Conservation (phyloP, 1,284 basidiomycete genomes). For the Leccinum subfulvum region DNA sequence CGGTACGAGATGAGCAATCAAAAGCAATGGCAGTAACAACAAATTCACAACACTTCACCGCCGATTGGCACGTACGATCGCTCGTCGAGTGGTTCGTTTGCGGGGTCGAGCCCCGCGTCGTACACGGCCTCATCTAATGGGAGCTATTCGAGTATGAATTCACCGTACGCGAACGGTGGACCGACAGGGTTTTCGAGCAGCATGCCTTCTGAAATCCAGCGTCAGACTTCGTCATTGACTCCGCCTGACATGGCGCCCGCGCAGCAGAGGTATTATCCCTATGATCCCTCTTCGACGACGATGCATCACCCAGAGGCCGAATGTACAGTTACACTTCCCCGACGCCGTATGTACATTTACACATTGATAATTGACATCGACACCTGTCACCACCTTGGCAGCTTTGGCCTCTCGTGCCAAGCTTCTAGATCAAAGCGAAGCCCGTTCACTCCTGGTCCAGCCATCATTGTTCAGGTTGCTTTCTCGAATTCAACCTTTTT, state of each 20-base stretch:
- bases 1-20: slow-evolving; percentile 26
- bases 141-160: slow-evolving; percentile 28
- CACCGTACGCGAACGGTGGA: slow-evolving; percentile 28
- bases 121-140: slow-evolving; percentile 24
- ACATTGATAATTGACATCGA: neutral
- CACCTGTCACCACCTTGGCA: neutral
- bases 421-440: neutral
- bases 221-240: too few relatives aligned
- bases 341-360: neutral
- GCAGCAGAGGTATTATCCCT: neutral
- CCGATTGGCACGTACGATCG: slow-evolving; percentile 21
- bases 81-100: slow-evolving; percentile 22
- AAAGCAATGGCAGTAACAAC: slow-evolving; percentile 9
- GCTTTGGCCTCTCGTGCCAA: slow-evolving; percentile 6
- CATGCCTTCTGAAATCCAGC: neutral
- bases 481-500: slow-evolving; percentile 13
- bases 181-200: neutral
- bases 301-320: neutral
- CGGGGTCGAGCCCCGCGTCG: slow-evolving; percentile 26
- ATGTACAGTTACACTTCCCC: neutral
- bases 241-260: too few relatives aligned
- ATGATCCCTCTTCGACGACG: neutral
- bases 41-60: slow-evolving; percentile 11
- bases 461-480: slow-evolving; percentile 4
- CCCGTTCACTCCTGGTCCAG: slow-evolving; percentile 4